Base-by-base conservation (phyloP, 2,329 filamentous ascomycete species). In the Blastomyces gilchristii region DNA sequence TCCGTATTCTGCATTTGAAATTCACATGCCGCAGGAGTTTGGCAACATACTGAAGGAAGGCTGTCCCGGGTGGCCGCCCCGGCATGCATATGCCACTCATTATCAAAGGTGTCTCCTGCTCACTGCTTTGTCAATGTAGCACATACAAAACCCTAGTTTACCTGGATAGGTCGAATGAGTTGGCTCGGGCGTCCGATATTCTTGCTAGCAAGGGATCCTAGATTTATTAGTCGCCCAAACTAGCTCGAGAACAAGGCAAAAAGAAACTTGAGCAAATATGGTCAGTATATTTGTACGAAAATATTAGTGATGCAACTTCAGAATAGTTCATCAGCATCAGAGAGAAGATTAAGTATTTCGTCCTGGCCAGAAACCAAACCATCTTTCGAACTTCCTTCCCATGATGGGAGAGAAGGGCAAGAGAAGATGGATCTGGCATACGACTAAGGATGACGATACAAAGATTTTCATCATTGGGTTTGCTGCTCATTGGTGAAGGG, bases 361-460 rank as follows among this genome's bases (percentile, higher is more conserved):
- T 65, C 65, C 60, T 63, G 31, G 63, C 61, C 61, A 47, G 39
- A 58, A 22, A 61, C 16, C 16, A 25, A 54, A 52, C 41, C 45
- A n/a, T 53, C 50, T 31, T 54, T 62, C 58, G 22, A 60, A 39
- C 53, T 61, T 18, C 34, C 34, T 22, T 28, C 53, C 28, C 5
- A 43, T 4, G 47, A 53, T 22, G 22, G 6, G 18, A 52, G 9
- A 53, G 45, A 61, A 37, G 14, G 39, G 34, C 16, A 43, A 47
- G n/a, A 62, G n/a, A 34, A 56, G 45, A 62, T 39, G 49, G 74
- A 71, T 74, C 74, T 73, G 78, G 79, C 76, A 78, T 95, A 87
- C 83, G 91, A 81, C 90, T 95, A 95, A 95, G 91, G 91, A 96
- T 95, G 91, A 95, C 90, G 88, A 91, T 92, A 91, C 82, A 79